These are phyloP conservation scores for Volvox reticuliferus DNA, from an alignment of 139 green algal genomes.

Conservation along the genomic window DNA sequence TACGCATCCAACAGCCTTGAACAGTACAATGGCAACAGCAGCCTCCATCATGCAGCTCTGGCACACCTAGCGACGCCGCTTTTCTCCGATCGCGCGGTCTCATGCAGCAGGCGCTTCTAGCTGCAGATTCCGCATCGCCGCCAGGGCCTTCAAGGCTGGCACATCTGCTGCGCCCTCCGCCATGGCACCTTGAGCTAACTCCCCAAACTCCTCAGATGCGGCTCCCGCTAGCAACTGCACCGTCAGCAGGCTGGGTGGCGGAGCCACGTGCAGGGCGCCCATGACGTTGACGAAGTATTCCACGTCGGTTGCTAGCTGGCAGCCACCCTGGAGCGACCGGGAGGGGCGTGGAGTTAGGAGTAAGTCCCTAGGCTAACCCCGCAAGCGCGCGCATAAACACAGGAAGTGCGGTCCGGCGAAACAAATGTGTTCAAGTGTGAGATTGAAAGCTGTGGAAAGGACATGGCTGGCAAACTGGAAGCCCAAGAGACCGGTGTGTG, in stretches of 20 bases:
- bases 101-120: neutral
- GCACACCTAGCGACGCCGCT: too few species aligned
- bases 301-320: conserved; percentile 91
- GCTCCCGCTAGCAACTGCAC: conserved; percentile 68
- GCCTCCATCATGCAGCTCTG: too few species aligned
- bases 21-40: too few species aligned
- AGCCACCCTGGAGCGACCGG: conserved; percentile 57
- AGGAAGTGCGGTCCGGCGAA: too few species aligned
- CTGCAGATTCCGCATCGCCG: conserved; percentile 48
- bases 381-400: too few species aligned
- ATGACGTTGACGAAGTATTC: conserved; percentile 98
- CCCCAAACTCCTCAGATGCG: conserved; percentile 44
- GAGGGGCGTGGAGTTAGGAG: neutral
- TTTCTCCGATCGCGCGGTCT: neutral
- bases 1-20: too few species aligned
- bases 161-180: conserved; percentile 51
- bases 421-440: too few species aligned
- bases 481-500: too few species aligned
- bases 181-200: conserved; percentile 21
- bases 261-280: conserved; percentile 80
- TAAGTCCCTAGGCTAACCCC: too few species aligned
- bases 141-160: conserved; percentile 50
- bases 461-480: too few species aligned
- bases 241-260: conserved; percentile 77
- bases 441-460: too few species aligned